Evolutionary conservation across 2,329 filamentous ascomycete genomes (phyloP).

Genomic region (Thelonectria olida): DNA sequence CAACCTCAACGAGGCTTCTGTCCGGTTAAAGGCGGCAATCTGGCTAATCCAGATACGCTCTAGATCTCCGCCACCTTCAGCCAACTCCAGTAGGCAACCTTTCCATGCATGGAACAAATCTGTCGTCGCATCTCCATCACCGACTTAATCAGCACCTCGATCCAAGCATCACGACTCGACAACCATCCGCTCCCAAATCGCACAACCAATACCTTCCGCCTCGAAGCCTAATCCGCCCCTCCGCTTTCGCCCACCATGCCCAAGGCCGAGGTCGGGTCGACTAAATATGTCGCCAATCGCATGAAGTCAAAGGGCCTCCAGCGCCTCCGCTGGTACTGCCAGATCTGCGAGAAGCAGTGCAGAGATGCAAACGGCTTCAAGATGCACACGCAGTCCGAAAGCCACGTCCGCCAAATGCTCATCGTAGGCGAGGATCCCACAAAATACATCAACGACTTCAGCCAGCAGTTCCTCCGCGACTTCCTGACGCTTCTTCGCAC

Average conservation of each 20-base stretch:
- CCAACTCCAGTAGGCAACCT: not conserved
- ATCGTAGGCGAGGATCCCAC: conserved; percentile 87
- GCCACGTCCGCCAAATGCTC: conserved; percentile 88
- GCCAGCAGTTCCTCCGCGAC: conserved; percentile 81
- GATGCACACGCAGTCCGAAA: conserved; percentile 85
- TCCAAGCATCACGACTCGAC: not conserved
- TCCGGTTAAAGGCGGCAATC: not conserved
- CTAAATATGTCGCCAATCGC: conserved; percentile 91
- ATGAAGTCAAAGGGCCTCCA: conserved; percentile 84
- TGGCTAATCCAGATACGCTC: not conserved
- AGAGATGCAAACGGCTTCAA: conserved; percentile 93
- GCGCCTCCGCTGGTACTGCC: conserved; percentile 90
- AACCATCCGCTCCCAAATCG: not conserved
- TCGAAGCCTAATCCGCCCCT: not conserved
- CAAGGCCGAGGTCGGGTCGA: conserved; percentile 89
- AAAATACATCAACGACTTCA: conserved; percentile 84
- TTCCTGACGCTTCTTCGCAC: conserved; percentile 82
- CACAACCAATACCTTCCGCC: not conserved
- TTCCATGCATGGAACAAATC: not conserved
- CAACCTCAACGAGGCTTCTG: not conserved
- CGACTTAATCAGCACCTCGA: not conserved
- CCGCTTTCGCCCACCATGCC: conserved; percentile 70
- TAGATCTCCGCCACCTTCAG: not conserved
- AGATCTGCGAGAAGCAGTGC: conserved; percentile 72
- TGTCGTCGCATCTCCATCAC: not conserved